Conservation (phyloP, 2,329 filamentous ascomycete species). For the Raffaelea deltoideospora region DNA sequence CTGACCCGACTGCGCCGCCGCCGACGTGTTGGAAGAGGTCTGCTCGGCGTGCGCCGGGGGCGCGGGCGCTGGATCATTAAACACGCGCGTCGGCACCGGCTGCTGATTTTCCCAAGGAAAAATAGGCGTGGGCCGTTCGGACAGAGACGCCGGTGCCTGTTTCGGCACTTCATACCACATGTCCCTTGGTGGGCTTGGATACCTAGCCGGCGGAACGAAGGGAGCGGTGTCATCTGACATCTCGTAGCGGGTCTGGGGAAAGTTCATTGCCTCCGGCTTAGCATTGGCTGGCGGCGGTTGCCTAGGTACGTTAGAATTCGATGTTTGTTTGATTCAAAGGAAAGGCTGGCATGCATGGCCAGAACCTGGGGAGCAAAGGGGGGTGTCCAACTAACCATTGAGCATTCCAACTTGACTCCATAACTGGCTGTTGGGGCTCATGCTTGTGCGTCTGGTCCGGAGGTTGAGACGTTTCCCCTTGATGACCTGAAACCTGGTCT, state of each 20-base stretch:
- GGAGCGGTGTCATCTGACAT: slow-evolving; percentile 66
- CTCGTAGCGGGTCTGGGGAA: slow-evolving; percentile 62
- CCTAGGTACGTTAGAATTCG: slow-evolving; percentile 23
- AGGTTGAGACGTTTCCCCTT: slow-evolving; percentile 20
- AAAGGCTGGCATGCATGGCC: background rate
- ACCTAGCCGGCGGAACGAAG: slow-evolving; percentile 62
- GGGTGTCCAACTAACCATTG: slow-evolving; percentile 27
- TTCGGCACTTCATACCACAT: slow-evolving; percentile 81
- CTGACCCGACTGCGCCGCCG: slow-evolving; percentile 13
- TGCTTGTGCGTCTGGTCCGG: slow-evolving; percentile 18
- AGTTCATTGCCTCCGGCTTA: slow-evolving; percentile 71
- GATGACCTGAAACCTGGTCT: slow-evolving; percentile 21
- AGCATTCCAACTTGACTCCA: slow-evolving; percentile 32
- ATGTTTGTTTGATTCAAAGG: background rate
- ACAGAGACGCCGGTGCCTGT: slow-evolving; percentile 35
- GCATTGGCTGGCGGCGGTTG: slow-evolving; percentile 50
- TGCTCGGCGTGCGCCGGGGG: slow-evolving; percentile 10
- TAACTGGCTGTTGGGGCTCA: slow-evolving; percentile 17
- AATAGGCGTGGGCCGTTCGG: slow-evolving; percentile 48
- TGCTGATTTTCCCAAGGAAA: slow-evolving; percentile 81
- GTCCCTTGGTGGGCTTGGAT: slow-evolving; percentile 69
- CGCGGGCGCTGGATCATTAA: slow-evolving; percentile 24
- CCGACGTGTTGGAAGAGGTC: slow-evolving; percentile 12
- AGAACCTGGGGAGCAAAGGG: background rate
- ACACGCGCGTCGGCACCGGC: slow-evolving; percentile 48